A percentile compares a stretch with the other conserved stretches of the same genome.
These are phyloP conservation scores for Austroboletus niveus DNA, from an alignment of 1,284 basidiomycete genomes.

Conservation along the genomic window DNA sequence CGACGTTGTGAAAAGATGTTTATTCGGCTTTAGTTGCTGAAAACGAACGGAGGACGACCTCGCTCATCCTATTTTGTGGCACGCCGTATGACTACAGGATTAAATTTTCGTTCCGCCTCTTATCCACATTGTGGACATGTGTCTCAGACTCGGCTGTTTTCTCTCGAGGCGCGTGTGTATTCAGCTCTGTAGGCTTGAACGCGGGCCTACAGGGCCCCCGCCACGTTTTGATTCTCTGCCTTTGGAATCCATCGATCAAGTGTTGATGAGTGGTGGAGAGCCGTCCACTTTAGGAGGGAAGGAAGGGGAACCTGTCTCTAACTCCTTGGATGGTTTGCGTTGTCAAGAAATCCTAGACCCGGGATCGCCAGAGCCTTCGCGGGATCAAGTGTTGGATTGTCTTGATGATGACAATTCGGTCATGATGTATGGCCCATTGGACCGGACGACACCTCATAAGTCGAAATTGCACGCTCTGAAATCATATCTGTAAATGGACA, in stretches of 20 bases:
- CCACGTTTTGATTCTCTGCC: constrained; percentile 23
- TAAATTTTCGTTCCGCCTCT: constrained; percentile 51
- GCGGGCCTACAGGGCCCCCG: constrained; percentile 19
- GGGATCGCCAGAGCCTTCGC: constrained; percentile 11
- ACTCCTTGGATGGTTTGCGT: constrained; percentile 49
- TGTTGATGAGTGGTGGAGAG: constrained; percentile 11
- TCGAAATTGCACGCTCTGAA: constrained; percentile 67
- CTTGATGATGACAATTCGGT: constrained; percentile 56
- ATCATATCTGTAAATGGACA: constrained; percentile 49
- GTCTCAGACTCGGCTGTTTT: constrained; percentile 39
- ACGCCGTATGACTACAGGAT: constrained; percentile 40
- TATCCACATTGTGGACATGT: constrained; percentile 39
- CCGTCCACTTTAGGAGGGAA: constrained; percentile 7
- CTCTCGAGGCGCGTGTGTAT: constrained; percentile 44
- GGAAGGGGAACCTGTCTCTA: constrained; percentile 5
- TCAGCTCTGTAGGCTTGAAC: constrained; percentile 31
- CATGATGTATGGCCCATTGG: constrained; percentile 72
- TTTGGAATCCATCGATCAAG: constrained; percentile 27
- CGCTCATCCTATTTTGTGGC: constrained; percentile 19
- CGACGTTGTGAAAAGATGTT: constrained; percentile 15
- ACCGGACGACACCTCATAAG: constrained; percentile 58
- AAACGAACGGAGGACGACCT: constrained; percentile 23
- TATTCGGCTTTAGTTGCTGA: constrained; percentile 24
- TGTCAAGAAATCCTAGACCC: constrained; percentile 18
- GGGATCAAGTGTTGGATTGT: constrained; percentile 35